Evolutionary conservation across 352 stramenopile genomes (phyloP).

Genomic region (Phytophthora pisi): DNA sequence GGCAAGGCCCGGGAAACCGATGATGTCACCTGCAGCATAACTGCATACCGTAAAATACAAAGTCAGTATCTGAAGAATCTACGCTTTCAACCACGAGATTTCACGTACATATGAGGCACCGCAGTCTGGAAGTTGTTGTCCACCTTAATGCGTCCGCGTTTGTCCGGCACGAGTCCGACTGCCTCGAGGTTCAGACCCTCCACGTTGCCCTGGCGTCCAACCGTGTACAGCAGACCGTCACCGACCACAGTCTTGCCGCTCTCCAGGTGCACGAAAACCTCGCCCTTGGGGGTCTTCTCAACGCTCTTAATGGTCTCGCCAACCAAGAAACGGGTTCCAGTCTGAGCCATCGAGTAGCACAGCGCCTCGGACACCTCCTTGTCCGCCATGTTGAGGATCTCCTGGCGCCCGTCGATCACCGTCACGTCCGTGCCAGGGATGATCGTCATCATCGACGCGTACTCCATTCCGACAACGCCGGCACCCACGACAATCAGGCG

Average conservation of each 20-base stretch:
- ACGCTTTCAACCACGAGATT: neutral
- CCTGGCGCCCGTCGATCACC: slow-evolving; percentile 87
- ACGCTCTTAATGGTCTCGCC: slow-evolving; percentile 83
- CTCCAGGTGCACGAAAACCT: slow-evolving; percentile 82
- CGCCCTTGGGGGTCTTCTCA: slow-evolving; percentile 61
- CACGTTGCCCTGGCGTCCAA: slow-evolving; percentile 87
- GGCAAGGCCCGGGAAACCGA: slow-evolving; percentile 88
- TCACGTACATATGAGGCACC: slow-evolving; percentile 84
- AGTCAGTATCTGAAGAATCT: neutral
- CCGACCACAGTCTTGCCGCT: slow-evolving; percentile 88
- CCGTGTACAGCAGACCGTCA: slow-evolving; percentile 87
- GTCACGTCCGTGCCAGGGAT: slow-evolving; percentile 90
- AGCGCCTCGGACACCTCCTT: slow-evolving; percentile 87
- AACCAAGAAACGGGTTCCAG: slow-evolving; percentile 85
- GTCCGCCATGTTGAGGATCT: slow-evolving; percentile 91
- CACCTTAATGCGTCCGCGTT: slow-evolving; percentile 85
- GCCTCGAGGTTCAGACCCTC: slow-evolving; percentile 83
- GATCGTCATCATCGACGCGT: slow-evolving; percentile 92
- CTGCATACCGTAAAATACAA: slow-evolving; percentile 34
- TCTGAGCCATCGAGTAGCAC: slow-evolving; percentile 89
- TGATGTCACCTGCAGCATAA: slow-evolving; percentile 91
- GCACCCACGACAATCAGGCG: slow-evolving; percentile 84
- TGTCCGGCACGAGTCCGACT: slow-evolving; percentile 80
- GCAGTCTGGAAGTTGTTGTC: slow-evolving; percentile 90
- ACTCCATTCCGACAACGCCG: slow-evolving; percentile 93